These are phyloP conservation scores for Candida namnaoensis DNA, from an alignment of 805 yeast species.

Conservation along the genomic window DNA sequence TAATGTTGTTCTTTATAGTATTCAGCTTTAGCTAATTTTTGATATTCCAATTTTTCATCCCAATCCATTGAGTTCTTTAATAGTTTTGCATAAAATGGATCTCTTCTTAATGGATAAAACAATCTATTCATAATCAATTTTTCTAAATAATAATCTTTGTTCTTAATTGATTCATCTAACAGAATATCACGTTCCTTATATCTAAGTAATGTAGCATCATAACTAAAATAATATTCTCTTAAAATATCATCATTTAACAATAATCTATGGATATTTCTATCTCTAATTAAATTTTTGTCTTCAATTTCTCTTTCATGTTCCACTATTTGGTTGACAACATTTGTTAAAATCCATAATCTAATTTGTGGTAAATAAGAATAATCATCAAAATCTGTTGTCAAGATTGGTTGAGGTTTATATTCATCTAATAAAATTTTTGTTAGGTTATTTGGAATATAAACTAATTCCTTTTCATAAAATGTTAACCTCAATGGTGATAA, in stretches of 20 bases:
- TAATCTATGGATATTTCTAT: slow-evolving; percentile 1
- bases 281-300: slow-evolving; percentile 16
- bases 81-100: no score
- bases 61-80: no score
- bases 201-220: slow-evolving; percentile 23
- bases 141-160: background rate
- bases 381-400: slow-evolving; percentile 25
- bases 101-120: slow-evolving; percentile 1
- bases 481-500: slow-evolving; percentile 40
- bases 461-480: slow-evolving; percentile 50
- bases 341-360: slow-evolving; percentile 41
- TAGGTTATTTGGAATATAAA: slow-evolving; percentile 43
- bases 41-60: no score
- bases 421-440: slow-evolving; percentile 35
- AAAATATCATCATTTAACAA: slow-evolving; percentile 18
- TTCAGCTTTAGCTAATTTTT: no score
- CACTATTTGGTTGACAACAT: no score
- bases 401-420: slow-evolving; percentile 30
- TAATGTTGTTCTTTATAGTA: no score
- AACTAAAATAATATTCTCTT: slow-evolving; percentile 22
- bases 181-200: slow-evolving; percentile 21
- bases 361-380: slow-evolving; percentile 43
- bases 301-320: slow-evolving; percentile 2
- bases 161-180: slow-evolving; percentile 8
- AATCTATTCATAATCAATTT: slow-evolving; percentile 4